These are phyloP conservation scores for Oldenlandia corymbosa DNA, from an alignment of 257 asterid genomes.

Conservation along the genomic window DNA sequence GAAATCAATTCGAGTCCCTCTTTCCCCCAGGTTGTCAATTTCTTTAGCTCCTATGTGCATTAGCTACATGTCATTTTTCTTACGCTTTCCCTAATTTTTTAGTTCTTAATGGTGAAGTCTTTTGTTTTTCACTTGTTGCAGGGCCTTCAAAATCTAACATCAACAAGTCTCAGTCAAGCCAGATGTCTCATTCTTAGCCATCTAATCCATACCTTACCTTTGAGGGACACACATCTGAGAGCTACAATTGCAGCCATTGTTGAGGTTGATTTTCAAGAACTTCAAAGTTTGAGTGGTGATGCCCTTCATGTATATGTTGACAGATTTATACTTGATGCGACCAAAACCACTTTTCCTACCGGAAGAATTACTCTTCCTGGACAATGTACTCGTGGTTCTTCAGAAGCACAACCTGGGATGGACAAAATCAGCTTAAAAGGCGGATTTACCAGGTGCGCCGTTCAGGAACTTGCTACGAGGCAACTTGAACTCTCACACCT, in stretches of 20 bases:
- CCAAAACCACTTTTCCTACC: slow-evolving; percentile 15
- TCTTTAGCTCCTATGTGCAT: not conserved
- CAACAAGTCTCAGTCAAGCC: slow-evolving; percentile 41
- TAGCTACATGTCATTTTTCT: not conserved
- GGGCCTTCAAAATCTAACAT: slow-evolving; percentile 56
- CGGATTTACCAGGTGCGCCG: slow-evolving; percentile 33
- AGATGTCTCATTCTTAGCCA: slow-evolving; percentile 39
- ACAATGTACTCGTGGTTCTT: slow-evolving; percentile 18
- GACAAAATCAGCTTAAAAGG: slow-evolving; percentile 21
- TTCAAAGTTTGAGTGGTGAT: slow-evolving; percentile 26
- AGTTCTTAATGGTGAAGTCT: not conserved
- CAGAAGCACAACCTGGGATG: slow-evolving; percentile 17
- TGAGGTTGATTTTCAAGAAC: slow-evolving; percentile 50
- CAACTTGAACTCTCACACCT: slow-evolving; percentile 35
- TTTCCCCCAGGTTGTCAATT: slow-evolving; percentile 53
- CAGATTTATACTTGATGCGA: slow-evolving; percentile 22
- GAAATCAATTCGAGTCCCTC: slow-evolving; percentile 35
- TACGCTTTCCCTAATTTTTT: not conserved
- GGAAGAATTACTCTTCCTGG: slow-evolving; percentile 17
- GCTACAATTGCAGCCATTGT: slow-evolving; percentile 45
- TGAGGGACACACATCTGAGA: slow-evolving; percentile 62
- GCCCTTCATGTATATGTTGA: slow-evolving; percentile 35
- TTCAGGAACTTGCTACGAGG: slow-evolving; percentile 47
- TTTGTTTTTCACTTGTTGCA: slow-evolving; percentile 22
- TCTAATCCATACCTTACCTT: slow-evolving; percentile 48